Base-by-base conservation (phyloP, 371 early-diverging fungal genomes). In the Mucor saturninus region DNA sequence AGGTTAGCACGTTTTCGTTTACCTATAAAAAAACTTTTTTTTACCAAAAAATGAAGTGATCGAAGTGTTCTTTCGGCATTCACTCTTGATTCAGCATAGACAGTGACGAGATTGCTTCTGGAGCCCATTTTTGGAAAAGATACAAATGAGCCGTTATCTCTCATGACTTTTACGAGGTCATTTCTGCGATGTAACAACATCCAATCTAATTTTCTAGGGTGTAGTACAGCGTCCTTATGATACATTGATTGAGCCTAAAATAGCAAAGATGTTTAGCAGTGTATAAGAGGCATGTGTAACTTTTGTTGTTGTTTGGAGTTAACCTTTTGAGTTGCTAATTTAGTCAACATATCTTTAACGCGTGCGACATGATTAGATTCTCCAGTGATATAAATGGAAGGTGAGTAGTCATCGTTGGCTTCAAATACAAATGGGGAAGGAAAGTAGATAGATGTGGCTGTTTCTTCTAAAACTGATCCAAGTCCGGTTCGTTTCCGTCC, bases 141-240 rank as follows among this genome's bases (percentile, higher is more conserved):
- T 28, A 62, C 42, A 31, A 62, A 62, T 7, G 62, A 54, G 26
- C 85, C 93, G 72, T 93, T 92, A 68, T 93, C 92, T 48, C 76
- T 72, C 91, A 91, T 91, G 52, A 92, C 88, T 60, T 86, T 84
- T 28, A 81, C 76, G 13, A 93, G 59, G 53, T 86, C 79, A 56
- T 87, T 86, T 14, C 83, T 83, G 26, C 86, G 76, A 62, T 86
- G 83, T 26, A 86, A 69, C 39, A 90, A 62, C 80, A 92, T 83
- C 93, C 92, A 93, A 66, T 93, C 93, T 65, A 93, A 63, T 71
- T 92, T 92, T 38, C 90, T 80, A 32, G 89, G 81, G 67, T 75
- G 68, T 29, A 80, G 63, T 21, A 71, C 51, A 50, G 74, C 66
- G 29, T 76, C 76, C 52, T 81, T 81, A 62, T 81, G 81, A 63